phyloP scores from a whole-genome alignment of 108 stramenopile genomes.

The Fistulifera solaris region DNA sequence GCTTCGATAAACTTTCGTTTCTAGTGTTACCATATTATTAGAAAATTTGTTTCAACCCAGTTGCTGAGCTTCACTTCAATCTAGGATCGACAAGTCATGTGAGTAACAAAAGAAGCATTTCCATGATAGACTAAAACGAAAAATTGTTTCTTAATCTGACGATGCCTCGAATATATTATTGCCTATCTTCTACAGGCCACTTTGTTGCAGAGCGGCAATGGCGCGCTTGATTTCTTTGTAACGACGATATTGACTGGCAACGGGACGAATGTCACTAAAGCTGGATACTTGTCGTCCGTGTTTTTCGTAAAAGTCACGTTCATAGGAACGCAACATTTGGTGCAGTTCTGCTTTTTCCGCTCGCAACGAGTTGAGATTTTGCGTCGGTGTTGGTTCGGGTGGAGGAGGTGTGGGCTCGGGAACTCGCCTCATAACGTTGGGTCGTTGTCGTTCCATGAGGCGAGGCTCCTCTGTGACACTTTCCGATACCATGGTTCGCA shows the following conservation, averaged over 20 bases:
- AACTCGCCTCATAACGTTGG: not conserved
- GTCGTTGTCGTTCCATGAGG: not conserved
- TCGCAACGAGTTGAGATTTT: slow-evolving; percentile 61
- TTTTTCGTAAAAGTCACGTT: slow-evolving; percentile 79
- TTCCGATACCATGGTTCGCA: no score
- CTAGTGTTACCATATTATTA: no score
- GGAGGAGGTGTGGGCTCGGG: not conserved
- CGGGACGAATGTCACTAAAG: slow-evolving; percentile 84
- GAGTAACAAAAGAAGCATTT: no score
- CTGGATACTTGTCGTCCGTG: slow-evolving; percentile 83
- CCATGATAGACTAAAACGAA: no score
- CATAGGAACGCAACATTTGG: slow-evolving; percentile 83
- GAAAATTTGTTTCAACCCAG: no score
- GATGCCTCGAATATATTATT: no score
- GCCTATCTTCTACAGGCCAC: no score
- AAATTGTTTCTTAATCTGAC: no score
- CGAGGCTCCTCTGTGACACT: not conserved
- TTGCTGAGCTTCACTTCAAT: no score
- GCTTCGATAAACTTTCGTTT: no score
- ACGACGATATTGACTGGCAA: slow-evolving; percentile 82
- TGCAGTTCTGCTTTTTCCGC: slow-evolving; percentile 76
- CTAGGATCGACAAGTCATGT: no score
- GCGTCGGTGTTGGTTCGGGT: not conserved
- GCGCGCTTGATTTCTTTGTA: slow-evolving; percentile 90
- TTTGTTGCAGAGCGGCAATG: slow-evolving; percentile 41